Base-by-base conservation (phyloP, 2,329 filamentous ascomycete genomes). In the Sporothrix dimorphospora region DNA sequence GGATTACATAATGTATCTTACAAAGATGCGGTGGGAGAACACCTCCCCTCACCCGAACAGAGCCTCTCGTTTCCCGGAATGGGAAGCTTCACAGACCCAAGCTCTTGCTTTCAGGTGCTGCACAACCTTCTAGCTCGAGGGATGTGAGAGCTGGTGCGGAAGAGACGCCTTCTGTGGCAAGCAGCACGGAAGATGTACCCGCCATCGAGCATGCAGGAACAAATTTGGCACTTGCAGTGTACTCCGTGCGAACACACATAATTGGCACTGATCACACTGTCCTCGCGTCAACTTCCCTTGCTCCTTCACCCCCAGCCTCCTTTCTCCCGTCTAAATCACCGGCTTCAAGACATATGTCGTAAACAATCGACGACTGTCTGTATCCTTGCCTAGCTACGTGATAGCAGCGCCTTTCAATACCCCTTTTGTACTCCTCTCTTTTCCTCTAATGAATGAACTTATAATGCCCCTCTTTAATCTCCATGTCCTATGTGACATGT, bases 11-110 rank as follows among this genome's bases (percentile, higher is more conserved):
- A 45, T 27, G 30, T 19, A n/a, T n/a, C 19, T n/a, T n/a, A n/a
- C n/a, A n/a, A n/a, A 49, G 21, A 38, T 11, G 21, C 4, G 16
- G 49, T 8, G 21, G 24, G 11, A 34, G 30, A 34, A 30, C 9
- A 42, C 1, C 24, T 51, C 42, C 63, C 40, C 42, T 67, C 63
- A 21, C 45, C 42, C 63, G 63, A 30, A 45, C 61, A 34, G 7
- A 67, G 27, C 63, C 63, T 51, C 63, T 66, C 42, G 63, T 66
- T 66, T 34, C 42, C 63, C 21, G 24, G 57, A 63, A 16, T 14
- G 19, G 19, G 7, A 5, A 42, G 38, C 38, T 63, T 30, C 24
- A 11, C 6, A 30, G 5, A 2, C 42, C 42, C 21, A 51, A n/a
- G 19, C 24, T 30, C 5, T 7, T 66, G 21, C 21, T 21, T 38